Conservation (phyloP, 2,329 filamentous ascomycete genomes). For the Colletotrichum sp. region DNA sequence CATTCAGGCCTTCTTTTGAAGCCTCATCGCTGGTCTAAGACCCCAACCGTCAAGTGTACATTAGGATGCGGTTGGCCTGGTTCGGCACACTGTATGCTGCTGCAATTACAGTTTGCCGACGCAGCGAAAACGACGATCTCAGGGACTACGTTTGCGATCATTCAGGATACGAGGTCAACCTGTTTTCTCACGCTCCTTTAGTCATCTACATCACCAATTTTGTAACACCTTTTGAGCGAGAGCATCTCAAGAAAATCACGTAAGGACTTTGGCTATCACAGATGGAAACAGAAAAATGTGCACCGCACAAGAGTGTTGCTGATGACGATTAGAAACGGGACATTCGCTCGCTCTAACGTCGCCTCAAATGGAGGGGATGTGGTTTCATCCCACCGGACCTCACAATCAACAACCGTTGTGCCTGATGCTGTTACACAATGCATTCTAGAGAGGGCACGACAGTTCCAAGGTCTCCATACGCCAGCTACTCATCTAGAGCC, state of each 20-base stretch:
- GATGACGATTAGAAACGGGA: conserved; percentile 33
- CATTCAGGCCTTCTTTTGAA: background rate
- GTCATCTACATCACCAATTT: conserved; percentile 45
- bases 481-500: conserved; percentile 39
- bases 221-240: conserved; percentile 37
- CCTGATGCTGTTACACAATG: conserved; percentile 39
- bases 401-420: conserved; percentile 41
- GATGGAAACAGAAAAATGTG: background rate
- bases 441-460: conserved; percentile 41
- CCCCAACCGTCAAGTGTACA: background rate
- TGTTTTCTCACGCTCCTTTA: conserved; percentile 40
- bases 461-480: conserved; percentile 42
- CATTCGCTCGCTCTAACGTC: conserved; percentile 40
- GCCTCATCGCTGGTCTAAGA: background rate
- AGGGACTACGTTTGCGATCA: conserved; percentile 31
- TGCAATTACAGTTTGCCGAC: background rate
- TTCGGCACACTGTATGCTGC: background rate
- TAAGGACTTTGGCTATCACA: conserved; percentile 24
- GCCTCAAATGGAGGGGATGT: conserved; percentile 32
- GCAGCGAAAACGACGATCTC: background rate
- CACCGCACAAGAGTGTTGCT: background rate
- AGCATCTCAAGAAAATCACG: conserved; percentile 39
- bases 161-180: conserved; percentile 34
- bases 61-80: background rate
- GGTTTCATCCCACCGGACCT: conserved; percentile 34